phyloP scores from a whole-genome alignment of 2,329 filamentous ascomycete genomes.

The Scytalidium lignicola region DNA sequence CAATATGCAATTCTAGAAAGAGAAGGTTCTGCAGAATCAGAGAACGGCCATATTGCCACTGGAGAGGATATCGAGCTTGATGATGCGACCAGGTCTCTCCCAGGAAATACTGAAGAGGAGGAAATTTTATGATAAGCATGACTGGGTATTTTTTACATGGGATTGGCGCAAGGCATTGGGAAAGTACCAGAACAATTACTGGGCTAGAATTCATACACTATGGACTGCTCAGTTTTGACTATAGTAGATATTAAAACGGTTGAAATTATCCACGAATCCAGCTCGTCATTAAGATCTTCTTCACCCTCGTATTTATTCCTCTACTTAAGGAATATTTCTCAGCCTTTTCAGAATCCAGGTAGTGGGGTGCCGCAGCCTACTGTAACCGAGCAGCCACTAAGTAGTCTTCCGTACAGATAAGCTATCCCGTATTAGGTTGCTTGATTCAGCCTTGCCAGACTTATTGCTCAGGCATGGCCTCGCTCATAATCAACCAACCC shows the following conservation, averaged over 20 bases:
- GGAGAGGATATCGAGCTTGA: conserved; percentile 13
- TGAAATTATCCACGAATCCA: too few species aligned
- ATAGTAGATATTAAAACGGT: not conserved
- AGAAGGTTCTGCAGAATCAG: conserved; percentile 15
- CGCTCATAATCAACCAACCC: not conserved
- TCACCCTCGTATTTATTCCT: too few species aligned
- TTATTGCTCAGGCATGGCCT: not conserved
- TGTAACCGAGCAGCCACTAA: not conserved
- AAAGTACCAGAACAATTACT: conserved; percentile 1
- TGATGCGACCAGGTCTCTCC: conserved; percentile 3
- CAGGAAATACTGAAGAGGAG: conserved; percentile 14
- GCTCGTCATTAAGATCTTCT: too few species aligned
- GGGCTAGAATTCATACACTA: not conserved
- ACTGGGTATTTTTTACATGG: conserved; percentile 5
- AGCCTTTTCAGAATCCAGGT: not conserved
- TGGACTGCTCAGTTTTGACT: not conserved
- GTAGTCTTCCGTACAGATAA: too few species aligned
- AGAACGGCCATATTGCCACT: conserved; percentile 9
- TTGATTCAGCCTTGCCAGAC: conserved; percentile 15
- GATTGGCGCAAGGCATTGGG: conserved; percentile 14
- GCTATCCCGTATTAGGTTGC: not conserved
- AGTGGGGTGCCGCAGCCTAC: not conserved
- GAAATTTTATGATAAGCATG: conserved; percentile 19
- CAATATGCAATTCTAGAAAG: conserved; percentile 19
- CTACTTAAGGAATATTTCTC: too few species aligned